Evolutionary conservation across 2,329 filamentous ascomycete genomes (phyloP), one percentile per base, ranked within the genome.

Genomic region (Monosporascus sp.): DNA sequence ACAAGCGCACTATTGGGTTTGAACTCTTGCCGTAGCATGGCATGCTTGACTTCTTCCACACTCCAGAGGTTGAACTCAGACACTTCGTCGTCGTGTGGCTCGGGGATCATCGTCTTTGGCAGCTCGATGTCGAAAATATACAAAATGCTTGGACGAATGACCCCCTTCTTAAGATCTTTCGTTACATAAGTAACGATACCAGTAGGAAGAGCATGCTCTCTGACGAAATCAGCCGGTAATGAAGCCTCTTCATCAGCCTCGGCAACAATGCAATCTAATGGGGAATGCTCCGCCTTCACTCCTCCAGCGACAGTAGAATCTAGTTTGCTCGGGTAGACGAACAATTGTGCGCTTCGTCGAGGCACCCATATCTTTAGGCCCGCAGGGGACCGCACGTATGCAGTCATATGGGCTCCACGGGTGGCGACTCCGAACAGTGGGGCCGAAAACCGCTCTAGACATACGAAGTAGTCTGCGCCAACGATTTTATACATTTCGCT

Each of bases 1-100:
- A 93, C 85, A 31, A 87, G 66, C 25, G 87, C 85, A 61, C 89
- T 90, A 63, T 95, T 94, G 0, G 90, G 87, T 75, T 96, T 96
- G 73, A 95, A 96, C 67, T 90, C 83, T 3, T 84, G 84, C 17
- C 74, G 74, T 18, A 76, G 70, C 74, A 96, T 75, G 1, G 83
- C 82, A 50, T 73, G 65, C 65, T 82, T 77, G 5, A 92, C 82
- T 62, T 80, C 72, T 0, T 67, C 66, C 11, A 91, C 74, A 9
- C 70, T 77, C 82, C 86, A 83, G 58, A 92, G 72, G 58, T 81
- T 74, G 65, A 95, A 96, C 56, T 82, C 80, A 55, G 89, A 83
- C 1, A 95, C 90, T 71, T 96, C 90, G 27, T 85, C 83, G 65
- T 95, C 90, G 11, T 82, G 78, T 0, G 89, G 89, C 58, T 77